Base-by-base conservation (phyloP, 1,284 basidiomycete genomes). In the Grifola frondosa region DNA sequence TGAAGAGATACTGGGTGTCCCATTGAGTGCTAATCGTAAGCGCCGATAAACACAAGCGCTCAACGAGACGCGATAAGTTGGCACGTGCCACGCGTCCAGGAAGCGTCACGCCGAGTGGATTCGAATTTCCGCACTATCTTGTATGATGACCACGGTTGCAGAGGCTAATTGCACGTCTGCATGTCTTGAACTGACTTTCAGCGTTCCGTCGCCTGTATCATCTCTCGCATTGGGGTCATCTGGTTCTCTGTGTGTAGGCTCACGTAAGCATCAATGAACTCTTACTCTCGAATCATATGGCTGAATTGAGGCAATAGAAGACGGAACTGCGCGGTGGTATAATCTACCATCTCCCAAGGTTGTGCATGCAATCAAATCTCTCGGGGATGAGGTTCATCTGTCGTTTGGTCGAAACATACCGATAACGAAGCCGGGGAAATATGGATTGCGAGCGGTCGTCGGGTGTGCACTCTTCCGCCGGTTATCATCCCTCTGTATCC, bases 281-380 rank as follows among this genome's bases (percentile, higher is more conserved):
- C 10, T 28, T 13, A 12, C 10, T 11, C 23, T 22, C 17, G 16
- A 13, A 24, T 6, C 11, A 16, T 20, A 32, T 22, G 3, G 19
- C 23, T 34, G 6, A 22, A 26, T 11, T 11, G n/a, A 20, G 15
- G 5, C 3, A 4, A 3, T 49, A 86, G 87, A 78, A 50, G 85
- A 90, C 61, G 87, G 87, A 10, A 75, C 74, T 39, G 61, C 89
- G 35, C 79, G 88, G 16, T 63, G 86, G 17, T 90, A 89, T 56
- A 65, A 72, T 45, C 64, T 80, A 4, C 75, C 78, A 3, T 72
- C 77, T 0, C 68, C 68, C 48, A 84, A 74, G 56, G 85, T 88
- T 5, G 51, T 73, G 21, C 84, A 77, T 54, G 87, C 83, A 0
- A 66, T 88, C 40, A 73, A 77, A 53, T 75, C 74, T 11, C 62